Evolutionary conservation across 2,329 filamentous ascomycete species (phyloP).

Genomic region (Meredithiella fracta): DNA sequence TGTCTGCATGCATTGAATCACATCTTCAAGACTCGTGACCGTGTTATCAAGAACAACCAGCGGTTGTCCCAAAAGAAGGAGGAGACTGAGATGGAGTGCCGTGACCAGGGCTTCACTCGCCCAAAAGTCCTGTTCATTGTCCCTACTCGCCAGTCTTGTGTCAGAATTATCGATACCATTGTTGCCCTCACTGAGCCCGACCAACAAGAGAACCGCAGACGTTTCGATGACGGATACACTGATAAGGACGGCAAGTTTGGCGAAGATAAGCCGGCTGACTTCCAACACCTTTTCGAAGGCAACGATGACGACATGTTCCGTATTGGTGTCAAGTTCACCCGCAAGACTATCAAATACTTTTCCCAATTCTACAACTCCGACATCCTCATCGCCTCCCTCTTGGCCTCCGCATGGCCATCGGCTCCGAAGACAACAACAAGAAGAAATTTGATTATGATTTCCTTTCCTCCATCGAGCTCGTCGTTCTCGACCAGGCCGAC

Average conservation of each 20-base stretch:
- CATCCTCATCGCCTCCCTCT: constrained; percentile 80
- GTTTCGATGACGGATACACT: constrained; percentile 72
- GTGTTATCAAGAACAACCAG: constrained; percentile 82
- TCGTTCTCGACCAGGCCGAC: constrained; percentile 82
- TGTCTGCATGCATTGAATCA: constrained; percentile 84
- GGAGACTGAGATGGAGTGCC: constrained; percentile 51
- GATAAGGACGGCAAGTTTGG: constrained; percentile 49
- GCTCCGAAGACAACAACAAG: constrained; percentile 48
- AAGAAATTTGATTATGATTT: constrained; percentile 67
- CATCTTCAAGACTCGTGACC: constrained; percentile 82
- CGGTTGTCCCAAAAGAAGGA: constrained; percentile 52
- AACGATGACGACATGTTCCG: constrained; percentile 98
- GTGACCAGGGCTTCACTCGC: constrained; percentile 89
- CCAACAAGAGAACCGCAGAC: constrained; percentile 86
- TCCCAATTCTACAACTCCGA: constrained; percentile 92
- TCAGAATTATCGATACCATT: constrained; percentile 61
- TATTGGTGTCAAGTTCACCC: constrained; percentile 87
- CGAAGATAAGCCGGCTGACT: constrained; percentile 66
- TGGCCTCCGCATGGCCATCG: constrained; percentile 78
- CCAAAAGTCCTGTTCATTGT: constrained; percentile 85
- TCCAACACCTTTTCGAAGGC: constrained; percentile 74
- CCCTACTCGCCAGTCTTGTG: constrained; percentile 75
- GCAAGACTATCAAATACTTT: constrained; percentile 91
- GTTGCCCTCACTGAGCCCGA: constrained; percentile 62
- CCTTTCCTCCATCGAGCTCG: constrained; percentile 79